These are phyloP conservation scores for Metschnikowia kunwiensis DNA, from an alignment of 805 yeast species.

Conservation along the genomic window DNA sequence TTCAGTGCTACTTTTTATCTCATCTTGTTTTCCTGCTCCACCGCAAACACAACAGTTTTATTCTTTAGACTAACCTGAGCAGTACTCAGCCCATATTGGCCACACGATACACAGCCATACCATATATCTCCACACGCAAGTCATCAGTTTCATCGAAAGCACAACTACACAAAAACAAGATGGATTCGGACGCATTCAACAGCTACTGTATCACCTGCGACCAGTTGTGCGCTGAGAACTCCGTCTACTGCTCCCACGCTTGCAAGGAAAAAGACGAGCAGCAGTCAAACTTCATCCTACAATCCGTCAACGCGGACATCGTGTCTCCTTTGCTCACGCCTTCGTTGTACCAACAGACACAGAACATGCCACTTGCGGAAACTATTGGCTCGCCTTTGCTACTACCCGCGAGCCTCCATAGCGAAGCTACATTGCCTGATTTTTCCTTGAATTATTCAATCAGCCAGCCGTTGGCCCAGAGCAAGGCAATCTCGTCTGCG, in stretches of 20 bases:
- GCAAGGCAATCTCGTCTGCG: constrained; percentile 24
- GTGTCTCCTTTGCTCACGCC: constrained; percentile 41
- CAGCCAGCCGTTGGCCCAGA: constrained; percentile 17
- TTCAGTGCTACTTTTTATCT: no score
- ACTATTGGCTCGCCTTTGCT: constrained; percentile 24
- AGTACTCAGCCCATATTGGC: no score
- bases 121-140: no score
- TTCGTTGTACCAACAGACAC: constrained; percentile 27
- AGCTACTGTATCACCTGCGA: constrained; percentile 22
- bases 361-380: constrained; percentile 14
- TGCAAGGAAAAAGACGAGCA: constrained; percentile 35
- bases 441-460: constrained; percentile 36
- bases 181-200: constrained; percentile 23
- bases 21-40: background rate
- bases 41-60: no score
- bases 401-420: constrained; percentile 18
- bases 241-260: constrained; percentile 27
- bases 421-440: constrained; percentile 24
- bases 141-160: no score
- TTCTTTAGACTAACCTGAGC: no score
- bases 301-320: constrained; percentile 21
- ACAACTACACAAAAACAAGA: constrained; percentile 1
- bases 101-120: no score
- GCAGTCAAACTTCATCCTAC: constrained; percentile 18
- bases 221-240: constrained; percentile 17